A percentile compares a stretch with the other conserved stretches of the same genome.
Evolutionary conservation across 1,139 yeast genomes (phyloP).

Genomic region (Pneumocystis oryctolagi): DNA sequence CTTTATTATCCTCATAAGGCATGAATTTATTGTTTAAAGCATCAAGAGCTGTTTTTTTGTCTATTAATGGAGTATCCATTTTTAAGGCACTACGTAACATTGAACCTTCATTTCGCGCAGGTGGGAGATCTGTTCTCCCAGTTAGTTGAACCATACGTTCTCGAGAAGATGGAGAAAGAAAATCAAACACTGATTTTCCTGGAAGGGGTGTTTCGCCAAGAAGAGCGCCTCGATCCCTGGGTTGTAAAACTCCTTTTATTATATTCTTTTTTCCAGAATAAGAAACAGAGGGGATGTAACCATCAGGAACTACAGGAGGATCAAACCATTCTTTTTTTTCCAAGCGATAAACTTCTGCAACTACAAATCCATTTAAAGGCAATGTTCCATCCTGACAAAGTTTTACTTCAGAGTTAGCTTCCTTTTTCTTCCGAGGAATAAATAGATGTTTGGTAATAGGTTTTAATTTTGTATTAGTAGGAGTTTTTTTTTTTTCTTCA

Average conservation of each 20-base stretch:
- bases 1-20: conserved; percentile 17
- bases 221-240: conserved; percentile 11
- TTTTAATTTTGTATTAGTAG: neutral
- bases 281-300: conserved; percentile 4
- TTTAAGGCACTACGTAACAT: neutral
- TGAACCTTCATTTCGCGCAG: conserved; percentile 10
- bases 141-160: conserved; percentile 12
- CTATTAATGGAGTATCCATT: conserved; percentile 12
- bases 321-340: conserved; percentile 5
- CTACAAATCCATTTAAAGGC: conserved; percentile 17
- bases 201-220: conserved; percentile 14
- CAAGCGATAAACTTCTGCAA: conserved; percentile 1
- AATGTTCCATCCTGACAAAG: conserved; percentile 16
- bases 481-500: conserved; percentile 6
- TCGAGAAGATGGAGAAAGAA: conserved; percentile 15
- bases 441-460: conserved; percentile 5
- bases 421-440: conserved; percentile 4
- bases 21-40: conserved; percentile 15
- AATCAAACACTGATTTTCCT: conserved; percentile 18
- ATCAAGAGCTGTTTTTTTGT: conserved; percentile 13
- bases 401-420: neutral
- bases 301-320: conserved; percentile 11
- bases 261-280: neutral
- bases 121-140: conserved; percentile 13
- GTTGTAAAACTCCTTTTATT: neutral